These are phyloP conservation scores for Paecilomyces sp. DNA, from an alignment of 2,329 filamentous ascomycete species.

Conservation along the genomic window DNA sequence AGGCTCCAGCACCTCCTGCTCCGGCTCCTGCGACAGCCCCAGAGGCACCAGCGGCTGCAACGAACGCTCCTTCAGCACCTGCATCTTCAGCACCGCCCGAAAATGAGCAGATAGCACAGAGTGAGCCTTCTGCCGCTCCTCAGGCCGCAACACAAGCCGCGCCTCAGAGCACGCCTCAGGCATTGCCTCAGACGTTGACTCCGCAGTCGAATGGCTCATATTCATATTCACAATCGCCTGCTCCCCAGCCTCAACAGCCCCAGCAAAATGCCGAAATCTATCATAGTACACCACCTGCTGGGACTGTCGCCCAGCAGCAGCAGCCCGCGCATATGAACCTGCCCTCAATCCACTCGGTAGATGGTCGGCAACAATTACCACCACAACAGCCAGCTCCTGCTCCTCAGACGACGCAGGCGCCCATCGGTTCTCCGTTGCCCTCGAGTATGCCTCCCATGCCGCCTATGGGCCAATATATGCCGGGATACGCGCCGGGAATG, in stretches of 20 bases:
- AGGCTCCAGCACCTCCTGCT: slow-evolving; percentile 14
- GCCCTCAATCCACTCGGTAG: slow-evolving; percentile 10
- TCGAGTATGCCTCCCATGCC: slow-evolving; percentile 40
- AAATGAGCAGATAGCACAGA: slow-evolving; percentile 5
- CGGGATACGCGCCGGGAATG: slow-evolving; percentile 28
- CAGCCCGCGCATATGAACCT: slow-evolving; percentile 14
- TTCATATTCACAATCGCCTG: slow-evolving; percentile 5
- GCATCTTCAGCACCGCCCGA: slow-evolving; percentile 10
- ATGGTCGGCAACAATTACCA: slow-evolving; percentile 8
- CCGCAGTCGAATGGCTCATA: slow-evolving; percentile 35
- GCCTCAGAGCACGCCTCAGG: slow-evolving; percentile 23
- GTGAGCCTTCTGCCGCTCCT: slow-evolving; percentile 6
- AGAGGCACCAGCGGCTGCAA: not conserved
- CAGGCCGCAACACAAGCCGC: slow-evolving; percentile 1
- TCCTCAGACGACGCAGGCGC: slow-evolving; percentile 20
- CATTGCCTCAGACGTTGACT: slow-evolving; percentile 37
- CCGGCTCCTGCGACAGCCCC: slow-evolving; percentile 6
- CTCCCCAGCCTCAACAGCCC: slow-evolving; percentile 1
- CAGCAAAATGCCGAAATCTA: not conserved
- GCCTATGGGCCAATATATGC: slow-evolving; percentile 50
- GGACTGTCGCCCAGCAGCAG: slow-evolving; percentile 6
- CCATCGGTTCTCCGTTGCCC: slow-evolving; percentile 48
- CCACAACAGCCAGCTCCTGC: slow-evolving; percentile 14
- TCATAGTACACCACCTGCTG: not conserved
- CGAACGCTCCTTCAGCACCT: slow-evolving; percentile 6